Evolutionary conservation across 495 filamentous ascomycete genomes (phyloP).

Genomic region (Penicillium malachiteum): DNA sequence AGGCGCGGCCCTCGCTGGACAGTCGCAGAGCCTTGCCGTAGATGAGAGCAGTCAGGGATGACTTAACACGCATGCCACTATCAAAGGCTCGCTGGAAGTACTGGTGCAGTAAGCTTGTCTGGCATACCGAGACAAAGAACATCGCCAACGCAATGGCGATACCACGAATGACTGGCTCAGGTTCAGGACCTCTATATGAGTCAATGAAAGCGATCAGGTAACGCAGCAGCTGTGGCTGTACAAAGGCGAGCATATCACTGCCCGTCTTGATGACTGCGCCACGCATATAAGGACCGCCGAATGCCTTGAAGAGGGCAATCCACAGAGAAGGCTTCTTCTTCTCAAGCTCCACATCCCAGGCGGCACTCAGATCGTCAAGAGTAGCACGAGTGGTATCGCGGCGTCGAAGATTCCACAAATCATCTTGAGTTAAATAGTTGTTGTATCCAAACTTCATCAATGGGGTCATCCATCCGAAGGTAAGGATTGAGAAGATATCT

Average conservation of each 20-base stretch:
- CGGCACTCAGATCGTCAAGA: constrained; percentile 60
- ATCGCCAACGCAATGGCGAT: constrained; percentile 87
- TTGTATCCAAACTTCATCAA: constrained; percentile 96
- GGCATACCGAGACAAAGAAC: constrained; percentile 82
- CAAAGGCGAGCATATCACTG: constrained; percentile 81
- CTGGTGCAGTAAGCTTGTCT: constrained; percentile 83
- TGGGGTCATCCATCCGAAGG: constrained; percentile 98
- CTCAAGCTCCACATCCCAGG: constrained; percentile 75
- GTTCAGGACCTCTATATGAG: constrained; percentile 65
- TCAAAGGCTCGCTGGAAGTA: constrained; percentile 96
- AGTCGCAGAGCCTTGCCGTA: constrained; percentile 87
- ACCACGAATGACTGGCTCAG: constrained; percentile 78
- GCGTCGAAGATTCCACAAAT: constrained; percentile 89
- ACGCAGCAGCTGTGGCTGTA: constrained; percentile 87
- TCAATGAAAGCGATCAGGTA: constrained; percentile 82
- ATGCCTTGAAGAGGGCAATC: constrained; percentile 83
- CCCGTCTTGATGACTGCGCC: constrained; percentile 80
- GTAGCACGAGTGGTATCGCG: constrained; percentile 75
- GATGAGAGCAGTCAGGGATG: constrained; percentile 82
- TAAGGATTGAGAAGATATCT: constrained; percentile 88
- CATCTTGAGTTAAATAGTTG: constrained; percentile 89
- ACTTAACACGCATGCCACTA: constrained; percentile 95
- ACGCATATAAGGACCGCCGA: constrained; percentile 77
- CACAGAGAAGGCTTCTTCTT: constrained; percentile 83
- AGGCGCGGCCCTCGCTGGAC: constrained; percentile 87